phyloP scores from a whole-genome alignment of 257 asterid species.

The Fraxinus pennsylvanica region DNA sequence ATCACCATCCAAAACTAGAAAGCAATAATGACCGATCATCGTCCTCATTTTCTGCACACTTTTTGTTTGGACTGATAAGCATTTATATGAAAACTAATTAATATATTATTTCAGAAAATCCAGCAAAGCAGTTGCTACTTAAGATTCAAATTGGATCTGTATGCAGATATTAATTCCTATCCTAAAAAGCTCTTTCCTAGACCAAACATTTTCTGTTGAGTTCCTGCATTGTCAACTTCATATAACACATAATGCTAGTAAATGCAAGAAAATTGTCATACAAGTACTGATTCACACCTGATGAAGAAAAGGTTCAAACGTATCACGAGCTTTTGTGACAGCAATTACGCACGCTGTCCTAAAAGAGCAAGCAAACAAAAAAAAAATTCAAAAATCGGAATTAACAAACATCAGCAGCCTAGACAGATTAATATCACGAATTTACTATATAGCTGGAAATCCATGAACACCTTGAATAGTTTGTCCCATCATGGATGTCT shows the following conservation, averaged over 20 bases:
- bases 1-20: too few species aligned
- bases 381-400: conserved; percentile 1
- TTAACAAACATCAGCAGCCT: conserved; percentile 14
- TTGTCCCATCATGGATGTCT: conserved; percentile 97
- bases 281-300: conserved; percentile 57
- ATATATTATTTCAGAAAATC: neutral
- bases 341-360: conserved; percentile 99
- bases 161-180: neutral
- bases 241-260: neutral
- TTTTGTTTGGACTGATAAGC: too few species aligned
- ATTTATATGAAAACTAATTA: too few species aligned
- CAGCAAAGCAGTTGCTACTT: conserved; percentile 9
- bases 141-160: conserved; percentile 9
- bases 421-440: conserved; percentile 14
- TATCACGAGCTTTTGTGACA: conserved; percentile 96
- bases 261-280: conserved; percentile 8
- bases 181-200: neutral
- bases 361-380: conserved; percentile 22
- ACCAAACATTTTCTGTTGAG: neutral
- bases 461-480: conserved; percentile 75
- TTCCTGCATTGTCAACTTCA: neutral
- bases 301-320: conserved; percentile 95
- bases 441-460: conserved; percentile 21
- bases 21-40: too few species aligned
- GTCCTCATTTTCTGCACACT: too few species aligned